Evolutionary conservation across 495 filamentous ascomycete species (phyloP), one percentile per base, ranked within the genome.

Genomic region (Hypoxylon trugodes): DNA sequence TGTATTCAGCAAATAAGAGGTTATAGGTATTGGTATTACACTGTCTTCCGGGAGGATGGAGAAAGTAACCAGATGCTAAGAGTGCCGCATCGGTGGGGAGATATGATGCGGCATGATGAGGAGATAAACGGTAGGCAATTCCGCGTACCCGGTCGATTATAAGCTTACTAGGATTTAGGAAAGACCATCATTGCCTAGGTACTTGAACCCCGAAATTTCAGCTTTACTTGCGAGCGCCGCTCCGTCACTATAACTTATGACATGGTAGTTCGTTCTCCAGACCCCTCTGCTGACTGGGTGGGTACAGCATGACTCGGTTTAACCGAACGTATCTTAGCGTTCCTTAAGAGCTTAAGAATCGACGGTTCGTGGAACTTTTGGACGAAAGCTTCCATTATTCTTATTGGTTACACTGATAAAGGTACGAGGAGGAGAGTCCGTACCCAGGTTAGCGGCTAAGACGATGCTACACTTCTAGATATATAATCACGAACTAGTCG

Each of bases 211-310:
- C 25, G 24, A 43, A 42, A 4, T n/a, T 13, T 35, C n/a, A 57
- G 28, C 38, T 54, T 33, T 26, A 38, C 37, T 30, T 24, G 18
- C 2, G n/a, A 32, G 15, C 5, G 36, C 54, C 35, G 56, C 26
- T 24, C 35, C 62, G 26, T 32, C 33, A 37, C 45, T 30, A 46
- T 43, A 24, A 46, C 41, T 25, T 26, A 21, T 52, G 21, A 18
- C 47, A 59, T 51, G 30, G 43, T 43, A 12, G 7, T 9, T 47
- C 32, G 38, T 37, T 64, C 52, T 64, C 53, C 30, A 46, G 43
- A 43, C 25, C 30, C 50, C 60, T 50, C 42, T 25, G 16, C 38
- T 46, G 25, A 53, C 33, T 46, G 19, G 24, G 61, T 59, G 47
- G 53, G 24, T 46, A 22, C 30, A 13, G 49, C 8, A 54, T 32